These are phyloP conservation scores for Thecaphora thlaspeos DNA, from an alignment of 1,284 basidiomycete species.

Conservation along the genomic window DNA sequence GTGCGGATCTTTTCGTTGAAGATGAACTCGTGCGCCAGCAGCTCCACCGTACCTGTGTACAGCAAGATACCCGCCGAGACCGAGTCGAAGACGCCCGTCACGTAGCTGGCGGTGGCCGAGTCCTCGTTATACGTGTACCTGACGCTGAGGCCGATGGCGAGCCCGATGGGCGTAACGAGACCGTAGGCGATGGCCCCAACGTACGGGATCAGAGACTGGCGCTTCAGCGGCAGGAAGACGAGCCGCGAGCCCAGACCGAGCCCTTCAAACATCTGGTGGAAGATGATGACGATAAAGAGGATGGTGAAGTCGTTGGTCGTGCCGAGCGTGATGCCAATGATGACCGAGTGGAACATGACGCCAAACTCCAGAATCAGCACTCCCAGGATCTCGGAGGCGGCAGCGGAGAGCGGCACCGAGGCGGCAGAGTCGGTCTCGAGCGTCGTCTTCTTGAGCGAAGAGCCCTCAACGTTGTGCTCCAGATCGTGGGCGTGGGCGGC, in stretches of 20 bases:
- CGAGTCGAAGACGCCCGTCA: conserved; percentile 53
- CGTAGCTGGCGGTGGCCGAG: conserved; percentile 49
- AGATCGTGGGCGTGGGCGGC: conserved; percentile 5
- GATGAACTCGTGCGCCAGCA: conserved; percentile 58
- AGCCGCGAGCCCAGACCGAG: conserved; percentile 56
- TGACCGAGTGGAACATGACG: conserved; percentile 76
- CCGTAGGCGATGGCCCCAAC: conserved; percentile 42
- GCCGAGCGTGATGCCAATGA: conserved; percentile 91
- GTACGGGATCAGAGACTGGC: conserved; percentile 32
- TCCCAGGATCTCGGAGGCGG: conserved; percentile 75
- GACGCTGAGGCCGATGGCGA: conserved; percentile 55
- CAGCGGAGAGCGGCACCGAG: conserved; percentile 5
- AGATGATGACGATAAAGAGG: conserved; percentile 85
- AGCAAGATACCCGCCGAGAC: conserved; percentile 55
- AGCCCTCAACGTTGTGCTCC: conserved; percentile 8
- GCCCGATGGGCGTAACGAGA: conserved; percentile 54
- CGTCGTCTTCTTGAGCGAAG: background rate
- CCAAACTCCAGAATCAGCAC: conserved; percentile 86
- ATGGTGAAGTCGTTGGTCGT: conserved; percentile 75
- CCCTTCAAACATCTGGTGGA: conserved; percentile 59
- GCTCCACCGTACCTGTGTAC: conserved; percentile 55
- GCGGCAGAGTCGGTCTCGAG: conserved; percentile 6
- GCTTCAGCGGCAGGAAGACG: conserved; percentile 29
- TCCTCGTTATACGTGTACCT: conserved; percentile 53
- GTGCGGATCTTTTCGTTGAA: conserved; percentile 57